Conservation (phyloP, 768 basidiomycete species). For the Leccinum boreale region DNA sequence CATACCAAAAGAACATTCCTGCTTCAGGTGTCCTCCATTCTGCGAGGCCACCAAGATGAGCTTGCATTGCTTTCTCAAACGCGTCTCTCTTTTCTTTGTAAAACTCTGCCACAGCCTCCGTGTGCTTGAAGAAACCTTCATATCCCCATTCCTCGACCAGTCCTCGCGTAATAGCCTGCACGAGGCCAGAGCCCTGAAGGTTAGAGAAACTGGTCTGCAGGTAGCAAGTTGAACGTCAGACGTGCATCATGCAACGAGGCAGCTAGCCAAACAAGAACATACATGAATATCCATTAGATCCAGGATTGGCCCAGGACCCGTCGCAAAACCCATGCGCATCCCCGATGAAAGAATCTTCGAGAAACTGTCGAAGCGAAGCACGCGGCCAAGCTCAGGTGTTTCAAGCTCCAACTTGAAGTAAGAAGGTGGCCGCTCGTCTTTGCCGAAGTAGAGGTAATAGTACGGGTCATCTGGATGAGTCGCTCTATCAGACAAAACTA, state of each 20-base stretch:
- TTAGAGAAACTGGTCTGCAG: slow-evolving; percentile 62
- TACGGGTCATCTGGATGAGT: slow-evolving; percentile 68
- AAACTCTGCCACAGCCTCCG: slow-evolving; percentile 63
- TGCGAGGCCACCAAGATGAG: slow-evolving; percentile 74
- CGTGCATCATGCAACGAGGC: slow-evolving; percentile 9
- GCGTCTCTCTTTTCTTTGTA: slow-evolving; percentile 71
- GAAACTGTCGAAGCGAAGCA: slow-evolving; percentile 86
- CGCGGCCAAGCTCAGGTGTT: slow-evolving; percentile 66
- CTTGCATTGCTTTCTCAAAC: slow-evolving; percentile 73
- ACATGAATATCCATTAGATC: slow-evolving; percentile 70
- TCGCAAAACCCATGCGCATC: slow-evolving; percentile 77
- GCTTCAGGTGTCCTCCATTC: slow-evolving; percentile 71
- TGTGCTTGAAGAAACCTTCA: slow-evolving; percentile 70
- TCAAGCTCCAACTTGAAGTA: slow-evolving; percentile 80
- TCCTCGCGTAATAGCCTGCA: slow-evolving; percentile 58
- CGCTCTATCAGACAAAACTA: neutral
- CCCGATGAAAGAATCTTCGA: slow-evolving; percentile 81
- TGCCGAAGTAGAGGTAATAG: slow-evolving; percentile 73
- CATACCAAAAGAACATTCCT: slow-evolving; percentile 89
- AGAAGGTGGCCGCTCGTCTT: slow-evolving; percentile 58
- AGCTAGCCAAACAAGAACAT: slow-evolving; percentile 28
- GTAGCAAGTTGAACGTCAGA: slow-evolving; percentile 8
- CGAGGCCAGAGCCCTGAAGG: slow-evolving; percentile 61
- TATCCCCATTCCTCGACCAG: slow-evolving; percentile 72
- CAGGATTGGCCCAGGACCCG: slow-evolving; percentile 67